Evolutionary conservation across 1,139 yeast genomes (phyloP).

Genomic region (Blastobotrys apis): DNA sequence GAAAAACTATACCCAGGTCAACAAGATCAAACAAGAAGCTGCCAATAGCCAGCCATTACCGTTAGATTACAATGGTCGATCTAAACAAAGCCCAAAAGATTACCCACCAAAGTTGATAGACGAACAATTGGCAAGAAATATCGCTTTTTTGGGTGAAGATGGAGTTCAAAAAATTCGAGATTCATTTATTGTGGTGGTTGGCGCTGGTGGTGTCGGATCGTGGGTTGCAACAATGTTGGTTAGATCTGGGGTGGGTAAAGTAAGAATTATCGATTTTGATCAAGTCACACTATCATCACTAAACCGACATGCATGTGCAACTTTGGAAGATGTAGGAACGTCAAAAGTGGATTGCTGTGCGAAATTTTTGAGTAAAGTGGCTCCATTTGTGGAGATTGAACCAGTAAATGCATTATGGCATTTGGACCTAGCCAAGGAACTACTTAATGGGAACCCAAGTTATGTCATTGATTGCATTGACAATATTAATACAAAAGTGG

Average conservation of each 20-base stretch:
- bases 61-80: neutral
- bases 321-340: constrained; percentile 80
- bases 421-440: constrained; percentile 48
- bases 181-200: constrained; percentile 84
- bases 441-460: constrained; percentile 49
- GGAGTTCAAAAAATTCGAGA: constrained; percentile 74
- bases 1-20: neutral
- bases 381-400: constrained; percentile 89
- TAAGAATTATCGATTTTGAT: constrained; percentile 87
- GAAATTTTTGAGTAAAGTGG: constrained; percentile 58
- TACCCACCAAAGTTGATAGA: constrained; percentile 60
- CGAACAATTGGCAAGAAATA: constrained; percentile 90
- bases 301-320: constrained; percentile 93
- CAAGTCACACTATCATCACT: constrained; percentile 89
- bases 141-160: constrained; percentile 81
- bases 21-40: constrained; percentile 7
- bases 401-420: constrained; percentile 76
- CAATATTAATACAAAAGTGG: constrained; percentile 92
- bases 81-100: neutral
- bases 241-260: constrained; percentile 77
- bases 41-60: neutral
- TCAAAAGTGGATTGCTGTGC: constrained; percentile 80
- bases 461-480: constrained; percentile 92
- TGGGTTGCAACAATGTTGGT: constrained; percentile 93
- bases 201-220: constrained; percentile 98